phyloP scores from a whole-genome alignment of 2,329 filamentous ascomycete species.

The Penicillium nordicum region DNA sequence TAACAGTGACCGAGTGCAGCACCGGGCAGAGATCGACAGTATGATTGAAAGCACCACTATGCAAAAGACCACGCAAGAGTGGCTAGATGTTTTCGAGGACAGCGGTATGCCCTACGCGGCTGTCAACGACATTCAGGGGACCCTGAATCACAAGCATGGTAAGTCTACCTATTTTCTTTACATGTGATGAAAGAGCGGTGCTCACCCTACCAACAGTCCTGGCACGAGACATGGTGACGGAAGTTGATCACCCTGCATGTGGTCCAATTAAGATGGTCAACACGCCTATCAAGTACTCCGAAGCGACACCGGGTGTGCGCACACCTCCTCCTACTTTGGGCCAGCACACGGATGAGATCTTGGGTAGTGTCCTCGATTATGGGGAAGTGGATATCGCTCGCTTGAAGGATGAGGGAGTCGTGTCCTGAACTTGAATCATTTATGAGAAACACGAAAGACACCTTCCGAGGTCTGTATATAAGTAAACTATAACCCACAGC shows the following conservation, averaged over 20 bases:
- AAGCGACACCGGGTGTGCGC: constrained; percentile 71
- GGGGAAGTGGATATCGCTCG: constrained; percentile 56
- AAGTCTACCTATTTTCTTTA: constrained; percentile 27
- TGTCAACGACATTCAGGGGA: constrained; percentile 85
- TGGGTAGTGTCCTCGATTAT: constrained; percentile 62
- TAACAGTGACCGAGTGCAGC: constrained; percentile 57
- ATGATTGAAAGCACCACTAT: constrained; percentile 73
- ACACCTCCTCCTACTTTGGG: constrained; percentile 79
- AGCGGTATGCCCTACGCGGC: constrained; percentile 91
- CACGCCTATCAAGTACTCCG: constrained; percentile 90
- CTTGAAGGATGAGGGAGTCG: constrained; percentile 64
- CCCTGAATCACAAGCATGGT: constrained; percentile 81
- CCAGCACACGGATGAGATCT: constrained; percentile 78
- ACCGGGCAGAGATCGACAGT: constrained; percentile 73
- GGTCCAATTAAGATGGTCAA: constrained; percentile 88
- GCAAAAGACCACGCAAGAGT: constrained; percentile 78
- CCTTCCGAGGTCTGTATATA: constrained; percentile 6
- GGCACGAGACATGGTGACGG: constrained; percentile 84
- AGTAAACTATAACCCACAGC: neutral
- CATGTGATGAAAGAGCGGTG: neutral
- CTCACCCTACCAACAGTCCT: constrained; percentile 43
- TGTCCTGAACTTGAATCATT: constrained; percentile 46
- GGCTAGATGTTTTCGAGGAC: constrained; percentile 83
- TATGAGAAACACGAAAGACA: constrained; percentile 2
- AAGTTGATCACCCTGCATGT: constrained; percentile 78